Base-by-base conservation (phyloP, 352 stramenopile genomes). In the Phytophthora uliginosa region DNA sequence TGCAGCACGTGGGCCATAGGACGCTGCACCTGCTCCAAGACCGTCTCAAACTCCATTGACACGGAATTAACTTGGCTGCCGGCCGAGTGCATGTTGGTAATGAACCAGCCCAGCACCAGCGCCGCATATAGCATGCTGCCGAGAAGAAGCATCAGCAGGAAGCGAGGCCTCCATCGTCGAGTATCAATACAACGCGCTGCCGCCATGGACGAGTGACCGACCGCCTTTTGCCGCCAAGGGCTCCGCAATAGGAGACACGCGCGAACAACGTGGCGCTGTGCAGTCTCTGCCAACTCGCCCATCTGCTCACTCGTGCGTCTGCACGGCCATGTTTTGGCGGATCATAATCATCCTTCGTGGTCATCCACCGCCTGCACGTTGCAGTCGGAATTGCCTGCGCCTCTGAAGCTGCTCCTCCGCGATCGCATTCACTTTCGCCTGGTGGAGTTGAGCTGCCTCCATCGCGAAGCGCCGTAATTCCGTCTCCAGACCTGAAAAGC, bases 61-160 rank as follows among this genome's bases (percentile, higher is more conserved):
- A 33, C 6, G 20, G 62, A 52, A 15, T 71, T 48, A 34, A 47
- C 61, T 34, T 63, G 59, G 17, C 68, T 66, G 31, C 18, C 31
- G 40, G 54, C 20, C 56, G 50, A 58, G 13, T 75, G 68, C n/a
- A 75, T 33, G 56, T 31, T 75, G 62, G 10, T 40, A 34, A 69
- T 64, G 9, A 50, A 7, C 61, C 61, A 75, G 38, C 34, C 34
- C 47, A 75, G 28, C n/a, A 45, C 56, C 61, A 66, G n/a, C 36
- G 54, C 34, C 7, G 50, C 62, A 40, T 75, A 75, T 31, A 75
- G 28, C 36, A 54, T 51, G 26, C 61, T 75, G 17, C 45, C 28
- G 17, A 75, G 61, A 17, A 75, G 68, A 36, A 75, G n/a, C 34
- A 15, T 57, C 54, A 51, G 45, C 8, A 71, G 10, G n/a, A 63